These are phyloP conservation scores for Aschersonia sp. DNA, from an alignment of 2,329 filamentous ascomycete genomes.

Conservation along the genomic window DNA sequence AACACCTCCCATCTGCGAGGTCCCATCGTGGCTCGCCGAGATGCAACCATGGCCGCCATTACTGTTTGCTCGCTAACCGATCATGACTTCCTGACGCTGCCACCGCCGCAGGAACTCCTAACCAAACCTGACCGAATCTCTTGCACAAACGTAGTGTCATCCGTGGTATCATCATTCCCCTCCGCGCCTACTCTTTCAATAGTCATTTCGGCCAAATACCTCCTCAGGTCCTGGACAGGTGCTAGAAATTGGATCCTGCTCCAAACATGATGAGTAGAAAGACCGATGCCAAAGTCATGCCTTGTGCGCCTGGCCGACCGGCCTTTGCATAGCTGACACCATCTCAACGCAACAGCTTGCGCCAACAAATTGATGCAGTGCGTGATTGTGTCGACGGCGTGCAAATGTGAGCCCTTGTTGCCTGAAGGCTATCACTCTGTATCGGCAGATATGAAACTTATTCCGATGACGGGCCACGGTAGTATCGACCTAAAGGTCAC, in stretches of 20 bases:
- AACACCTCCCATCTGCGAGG: neutral
- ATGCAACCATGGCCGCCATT: too few relatives aligned
- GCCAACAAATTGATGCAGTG: too few relatives aligned
- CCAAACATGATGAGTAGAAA: slow-evolving; percentile 4
- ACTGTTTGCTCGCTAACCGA: too few relatives aligned
- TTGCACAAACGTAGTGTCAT: slow-evolving; percentile 16
- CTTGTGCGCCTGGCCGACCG: neutral
- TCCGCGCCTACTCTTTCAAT: slow-evolving; percentile 11
- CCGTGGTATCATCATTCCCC: slow-evolving; percentile 20
- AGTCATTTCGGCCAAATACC: neutral
- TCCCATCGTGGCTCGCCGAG: neutral
- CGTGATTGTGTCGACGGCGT: too few relatives aligned
- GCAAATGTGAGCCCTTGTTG: too few relatives aligned
- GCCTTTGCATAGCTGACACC: slow-evolving; percentile 5
- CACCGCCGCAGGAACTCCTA: neutral
- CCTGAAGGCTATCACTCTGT: too few relatives aligned
- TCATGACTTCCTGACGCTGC: neutral
- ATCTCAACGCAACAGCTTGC: slow-evolving; percentile 5
- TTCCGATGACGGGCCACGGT: neutral
- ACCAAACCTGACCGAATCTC: neutral
- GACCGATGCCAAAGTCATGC: neutral
- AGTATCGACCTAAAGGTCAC: neutral
- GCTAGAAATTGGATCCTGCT: slow-evolving; percentile 10
- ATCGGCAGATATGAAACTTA: too few relatives aligned
- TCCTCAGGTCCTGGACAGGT: slow-evolving; percentile 6